Conservation (phyloP, 2,329 filamentous ascomycete species). For the Fusarium sp. region DNA sequence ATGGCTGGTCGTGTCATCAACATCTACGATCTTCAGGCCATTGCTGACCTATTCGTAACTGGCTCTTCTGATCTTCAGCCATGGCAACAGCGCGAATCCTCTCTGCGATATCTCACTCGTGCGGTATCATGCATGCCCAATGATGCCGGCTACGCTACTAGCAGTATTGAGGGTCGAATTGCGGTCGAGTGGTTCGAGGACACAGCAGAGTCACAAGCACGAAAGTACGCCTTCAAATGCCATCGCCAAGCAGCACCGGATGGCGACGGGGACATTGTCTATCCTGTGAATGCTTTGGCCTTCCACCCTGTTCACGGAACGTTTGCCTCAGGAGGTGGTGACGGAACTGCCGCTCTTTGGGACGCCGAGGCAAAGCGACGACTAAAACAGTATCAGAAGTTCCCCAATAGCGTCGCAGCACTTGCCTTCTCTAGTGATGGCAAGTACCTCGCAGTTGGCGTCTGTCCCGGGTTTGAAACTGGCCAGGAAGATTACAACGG, state of each 20-base stretch:
- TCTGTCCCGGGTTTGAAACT: slow-evolving; percentile 89
- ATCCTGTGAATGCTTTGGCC: slow-evolving; percentile 88
- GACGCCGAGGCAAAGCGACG: slow-evolving; percentile 90
- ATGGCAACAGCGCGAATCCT: slow-evolving; percentile 94
- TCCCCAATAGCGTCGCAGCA: slow-evolving; percentile 80
- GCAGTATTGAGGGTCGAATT: slow-evolving; percentile 92
- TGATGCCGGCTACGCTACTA: slow-evolving; percentile 91
- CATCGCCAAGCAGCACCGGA: slow-evolving; percentile 80
- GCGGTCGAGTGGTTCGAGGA: slow-evolving; percentile 99
- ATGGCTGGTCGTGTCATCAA: slow-evolving; percentile 95
- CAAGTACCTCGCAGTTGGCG: slow-evolving; percentile 79
- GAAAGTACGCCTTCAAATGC: slow-evolving; percentile 99
- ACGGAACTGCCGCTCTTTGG: slow-evolving; percentile 93
- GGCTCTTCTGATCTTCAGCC: slow-evolving; percentile 69
- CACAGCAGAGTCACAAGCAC: slow-evolving; percentile 82
- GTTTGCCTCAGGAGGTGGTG: slow-evolving; percentile 89
- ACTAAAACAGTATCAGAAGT: slow-evolving; percentile 89
- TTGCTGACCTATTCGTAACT: slow-evolving; percentile 65
- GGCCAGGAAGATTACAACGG: slow-evolving; percentile 82
- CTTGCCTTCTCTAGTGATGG: slow-evolving; percentile 83
- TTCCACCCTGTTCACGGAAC: slow-evolving; percentile 88
- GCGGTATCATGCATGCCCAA: slow-evolving; percentile 96
- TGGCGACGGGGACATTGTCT: slow-evolving; percentile 80
- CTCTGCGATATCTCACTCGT: slow-evolving; percentile 94
- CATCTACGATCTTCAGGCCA: slow-evolving; percentile 87